These are phyloP conservation scores for Heritiera littoralis DNA, from an alignment of 345 rosid species.

Conservation along the genomic window DNA sequence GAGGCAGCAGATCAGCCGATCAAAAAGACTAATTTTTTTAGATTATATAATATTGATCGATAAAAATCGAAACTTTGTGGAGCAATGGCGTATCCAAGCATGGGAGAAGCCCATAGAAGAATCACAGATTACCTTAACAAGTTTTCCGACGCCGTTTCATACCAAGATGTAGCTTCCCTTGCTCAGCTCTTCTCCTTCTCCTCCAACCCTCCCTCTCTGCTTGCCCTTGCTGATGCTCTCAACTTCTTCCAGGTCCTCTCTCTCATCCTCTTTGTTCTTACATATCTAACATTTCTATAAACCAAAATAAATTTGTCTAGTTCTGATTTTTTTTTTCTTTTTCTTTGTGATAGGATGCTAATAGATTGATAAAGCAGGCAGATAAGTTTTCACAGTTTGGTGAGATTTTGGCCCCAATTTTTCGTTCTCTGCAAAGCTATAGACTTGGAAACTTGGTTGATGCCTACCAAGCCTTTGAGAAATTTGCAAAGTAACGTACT, in stretches of 20 bases:
- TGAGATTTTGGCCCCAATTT: conserved; percentile 62
- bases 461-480: conserved; percentile 74
- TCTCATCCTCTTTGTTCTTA: not conserved
- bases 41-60: too few species aligned
- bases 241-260: conserved; percentile 54
- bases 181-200: conserved; percentile 68
- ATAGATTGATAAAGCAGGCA: conserved; percentile 73
- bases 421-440: conserved; percentile 81
- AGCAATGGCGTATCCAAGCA: conserved; percentile 63
- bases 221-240: conserved; percentile 88
- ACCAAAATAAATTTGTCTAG: not conserved
- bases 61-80: not conserved
- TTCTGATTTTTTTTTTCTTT: not conserved
- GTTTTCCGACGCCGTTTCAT: conserved; percentile 68
- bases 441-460: conserved; percentile 69
- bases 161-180: conserved; percentile 72
- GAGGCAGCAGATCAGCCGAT: not conserved
- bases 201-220: conserved; percentile 57
- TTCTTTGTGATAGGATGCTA: conserved; percentile 56
- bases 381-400: conserved; percentile 68
- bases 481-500: conserved; percentile 64
- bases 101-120: conserved; percentile 87
- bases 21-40: not conserved
- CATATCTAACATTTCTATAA: not conserved
- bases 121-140: conserved; percentile 76